Conservation (phyloP, 1,139 yeast species). For the Geotrichum macrosporum region DNA sequence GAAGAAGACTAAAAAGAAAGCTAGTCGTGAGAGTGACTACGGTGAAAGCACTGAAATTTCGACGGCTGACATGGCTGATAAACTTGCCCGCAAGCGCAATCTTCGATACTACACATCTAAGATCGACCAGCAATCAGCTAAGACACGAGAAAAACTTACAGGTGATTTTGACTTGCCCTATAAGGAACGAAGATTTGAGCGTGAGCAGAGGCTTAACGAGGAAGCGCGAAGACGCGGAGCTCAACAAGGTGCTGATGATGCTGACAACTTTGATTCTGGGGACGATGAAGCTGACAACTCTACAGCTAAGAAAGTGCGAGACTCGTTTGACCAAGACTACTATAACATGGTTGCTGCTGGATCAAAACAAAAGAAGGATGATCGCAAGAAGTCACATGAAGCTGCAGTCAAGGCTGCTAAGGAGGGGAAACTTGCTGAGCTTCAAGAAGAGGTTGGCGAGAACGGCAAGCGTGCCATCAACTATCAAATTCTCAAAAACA, state of each 20-base stretch:
- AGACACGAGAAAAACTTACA: slow-evolving; percentile 47
- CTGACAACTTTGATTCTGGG: slow-evolving; percentile 45
- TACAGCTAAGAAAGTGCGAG: slow-evolving; percentile 38
- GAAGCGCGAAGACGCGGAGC: slow-evolving; percentile 82
- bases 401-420: slow-evolving; percentile 75
- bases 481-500: slow-evolving; percentile 88
- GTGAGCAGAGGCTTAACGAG: slow-evolving; percentile 79
- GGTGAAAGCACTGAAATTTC: slow-evolving; percentile 58
- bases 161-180: slow-evolving; percentile 96
- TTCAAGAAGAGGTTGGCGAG: slow-evolving; percentile 58
- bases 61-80: slow-evolving; percentile 83
- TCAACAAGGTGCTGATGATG: slow-evolving; percentile 54
- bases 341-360: slow-evolving; percentile 50
- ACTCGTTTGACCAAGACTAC: slow-evolving; percentile 41
- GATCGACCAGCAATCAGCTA: slow-evolving; percentile 68
- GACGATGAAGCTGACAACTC: slow-evolving; percentile 43
- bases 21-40: slow-evolving; percentile 46
- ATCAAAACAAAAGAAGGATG: slow-evolving; percentile 47
- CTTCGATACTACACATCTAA: slow-evolving; percentile 95
- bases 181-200: slow-evolving; percentile 79
- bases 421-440: slow-evolving; percentile 74
- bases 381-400: slow-evolving; percentile 62
- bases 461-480: slow-evolving; percentile 93
- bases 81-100: slow-evolving; percentile 72
- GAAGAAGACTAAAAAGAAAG: slow-evolving; percentile 23